Evolutionary conservation across 331 rosid species (phyloP), one percentile per base, ranked within the genome.

Genomic region (Ulmus americana): DNA sequence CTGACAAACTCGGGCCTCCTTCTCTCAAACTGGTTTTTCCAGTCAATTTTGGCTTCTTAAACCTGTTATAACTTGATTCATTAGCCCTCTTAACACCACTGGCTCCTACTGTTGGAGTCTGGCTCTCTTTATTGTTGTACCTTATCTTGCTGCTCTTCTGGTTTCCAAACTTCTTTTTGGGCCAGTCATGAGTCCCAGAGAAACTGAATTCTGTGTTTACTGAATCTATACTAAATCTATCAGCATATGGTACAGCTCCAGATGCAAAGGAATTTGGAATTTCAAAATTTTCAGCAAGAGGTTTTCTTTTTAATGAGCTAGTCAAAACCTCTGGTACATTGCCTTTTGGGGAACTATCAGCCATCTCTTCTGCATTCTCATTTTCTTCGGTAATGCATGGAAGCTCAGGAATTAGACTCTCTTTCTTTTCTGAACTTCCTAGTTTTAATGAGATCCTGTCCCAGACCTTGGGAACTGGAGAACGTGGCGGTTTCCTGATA

Each of bases 301-400:
- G 91, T 70, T 61, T 81, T 75, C 91, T 73, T 54, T 55, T 59
- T 55, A 59, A 75, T 63, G 95, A 71, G 66, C 57, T 43, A 43
- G 73, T 47, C 58, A 76, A 43, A 63, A 64, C 65, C 55, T 74
- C 75, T 6, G 79, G 67, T 61, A 45, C 78, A 68, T 68, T 68
- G 66, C 70, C 83, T 22, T 59, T 74, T 10, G 65, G 77, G 72
- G 72, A 72, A 22, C 78, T 72, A 54, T 82, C 80, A 50, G 81
- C 83, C 35, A 75, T 67, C 70, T 84, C 99, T 49, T 85, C 90
- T 39, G 70, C 49, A 63, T 77, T 86, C 82, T 94, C 97, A 68
- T 79, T 81, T 80, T 90, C 99, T 81, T 94, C 99, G 39, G 46
- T 73, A 45, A 94, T 90, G 82, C 91, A 84, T 20, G 97, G 96